phyloP scores from a whole-genome alignment of 2,329 filamentous ascomycete species.

The Fusarium palustre region DNA sequence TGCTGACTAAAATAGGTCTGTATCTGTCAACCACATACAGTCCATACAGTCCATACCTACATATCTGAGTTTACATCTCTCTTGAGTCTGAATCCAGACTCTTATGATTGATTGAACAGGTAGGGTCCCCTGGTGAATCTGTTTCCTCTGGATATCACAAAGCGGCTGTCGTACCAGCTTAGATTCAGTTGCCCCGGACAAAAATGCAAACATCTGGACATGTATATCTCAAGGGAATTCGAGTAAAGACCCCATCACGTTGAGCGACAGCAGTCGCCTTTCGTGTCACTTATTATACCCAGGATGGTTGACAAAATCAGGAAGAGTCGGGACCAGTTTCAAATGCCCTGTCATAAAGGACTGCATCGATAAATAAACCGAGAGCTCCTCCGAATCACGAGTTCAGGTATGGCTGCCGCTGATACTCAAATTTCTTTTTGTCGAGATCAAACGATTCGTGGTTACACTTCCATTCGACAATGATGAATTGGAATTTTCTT shows the following conservation, averaged over 20 bases:
- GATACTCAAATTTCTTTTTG: not conserved
- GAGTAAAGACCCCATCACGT: not conserved
- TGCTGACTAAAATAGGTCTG: not conserved
- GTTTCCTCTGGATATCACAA: not conserved
- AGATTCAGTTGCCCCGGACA: not conserved
- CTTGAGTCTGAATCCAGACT: not conserved
- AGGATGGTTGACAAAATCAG: not conserved
- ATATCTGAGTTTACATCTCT: not conserved
- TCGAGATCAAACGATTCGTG: not conserved
- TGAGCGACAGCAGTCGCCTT: not conserved
- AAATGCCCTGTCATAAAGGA: not conserved
- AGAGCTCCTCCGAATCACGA: not conserved
- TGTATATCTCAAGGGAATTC: not conserved
- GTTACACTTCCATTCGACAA: not conserved
- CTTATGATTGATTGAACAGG: not conserved
- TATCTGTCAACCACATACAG: not conserved
- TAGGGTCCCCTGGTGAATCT: not conserved
- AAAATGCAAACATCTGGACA: not conserved
- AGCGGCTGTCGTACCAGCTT: not conserved
- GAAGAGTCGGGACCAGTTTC: not conserved
- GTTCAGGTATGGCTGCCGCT: not conserved
- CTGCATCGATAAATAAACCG: not conserved
- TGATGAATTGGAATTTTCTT: not conserved
- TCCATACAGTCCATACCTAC: too few species aligned
- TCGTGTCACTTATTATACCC: not conserved